phyloP scores from a whole-genome alignment of 768 basidiomycete genomes.

The Trichaptum fuscoviolaceum region DNA sequence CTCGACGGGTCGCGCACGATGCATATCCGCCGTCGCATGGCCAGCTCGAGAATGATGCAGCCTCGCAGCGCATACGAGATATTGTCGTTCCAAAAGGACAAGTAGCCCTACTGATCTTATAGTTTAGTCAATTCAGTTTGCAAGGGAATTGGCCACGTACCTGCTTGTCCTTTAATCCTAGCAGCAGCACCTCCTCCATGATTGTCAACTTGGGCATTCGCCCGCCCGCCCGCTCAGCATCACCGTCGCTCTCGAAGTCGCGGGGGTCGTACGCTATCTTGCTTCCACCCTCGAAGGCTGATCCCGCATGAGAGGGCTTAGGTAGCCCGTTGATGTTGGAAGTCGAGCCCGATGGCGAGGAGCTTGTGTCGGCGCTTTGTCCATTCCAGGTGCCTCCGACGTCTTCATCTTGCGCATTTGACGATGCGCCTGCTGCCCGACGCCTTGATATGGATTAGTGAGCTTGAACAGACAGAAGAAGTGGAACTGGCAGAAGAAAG shows the following conservation, averaged over 20 bases:
- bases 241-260: conserved; percentile 67
- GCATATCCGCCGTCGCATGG: conserved; percentile 90
- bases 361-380: conserved; percentile 18
- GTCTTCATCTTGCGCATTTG: conserved; percentile 33
- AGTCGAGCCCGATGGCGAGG: conserved; percentile 14
- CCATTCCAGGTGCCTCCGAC: not conserved
- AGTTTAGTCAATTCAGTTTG: not conserved
- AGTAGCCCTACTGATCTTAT: conserved; percentile 62
- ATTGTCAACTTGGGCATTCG: conserved; percentile 84
- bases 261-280: conserved; percentile 93
- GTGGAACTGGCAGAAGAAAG: too few relatives aligned
- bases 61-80: conserved; percentile 99
- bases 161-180: conserved; percentile 96
- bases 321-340: conserved; percentile 17
- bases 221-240: conserved; percentile 57
- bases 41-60: conserved; percentile 95
- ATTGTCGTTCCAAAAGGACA: conserved; percentile 99
- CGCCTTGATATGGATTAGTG: conserved; percentile 60
- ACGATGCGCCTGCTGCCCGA: conserved; percentile 41
- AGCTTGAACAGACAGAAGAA: too few relatives aligned
- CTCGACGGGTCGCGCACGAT: conserved; percentile 82
- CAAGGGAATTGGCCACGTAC: conserved; percentile 35
- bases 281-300: conserved; percentile 79
- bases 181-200: conserved; percentile 92
- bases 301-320: conserved; percentile 58